Base-by-base conservation (phyloP, 768 basidiomycete genomes). In the Xerocomellus dryophilus region DNA sequence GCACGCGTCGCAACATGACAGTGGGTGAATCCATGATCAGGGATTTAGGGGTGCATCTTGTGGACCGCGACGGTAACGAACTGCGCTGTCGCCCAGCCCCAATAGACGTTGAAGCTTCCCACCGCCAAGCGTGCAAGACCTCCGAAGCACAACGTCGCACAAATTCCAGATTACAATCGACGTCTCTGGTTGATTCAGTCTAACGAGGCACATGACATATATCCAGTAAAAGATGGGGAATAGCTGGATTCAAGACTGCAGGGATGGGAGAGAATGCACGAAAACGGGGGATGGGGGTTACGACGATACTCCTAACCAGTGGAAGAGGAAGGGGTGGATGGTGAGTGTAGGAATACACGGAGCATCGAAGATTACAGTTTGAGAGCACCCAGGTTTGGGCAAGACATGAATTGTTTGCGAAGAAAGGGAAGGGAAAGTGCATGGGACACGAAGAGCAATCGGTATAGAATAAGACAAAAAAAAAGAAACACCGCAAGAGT, bases 281-380 rank as follows among this genome's bases (percentile, higher is more conserved):
- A 53, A 45, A 40, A 32, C 40, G 49, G 53, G 53, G 47, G 40
- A n/a, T 20, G 58, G 66, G 76, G 75, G 76, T 53, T 79, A 76
- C 78, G 79, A 81, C 81, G 75, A 73, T 79, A 73, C 77, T 80
- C 76, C 73, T 72, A 58, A 64, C 77, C 76, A 81, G 69, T 78
- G 78, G 67, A 63, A 59, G 60, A 68, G 74, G 71, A 69, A 5
- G 27, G 65, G 15, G 45, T 66, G 70, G 66, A 60, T 65, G 63
- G 43, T 63, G 59, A 52, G 50, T 31, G 42, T 58, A 64, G 21
- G 12, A 62, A 44, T 72, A 74, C 70, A 76, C 58, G 65, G 73
- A 78, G 69, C 73, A 79, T 46, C 74, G 77, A 79, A 78, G 76
- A 69, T 56, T 53, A 68, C 66, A 60, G 62, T 55, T 36, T 40